Base-by-base conservation (phyloP, 495 filamentous ascomycete genomes). In the Viridothelium virens region DNA sequence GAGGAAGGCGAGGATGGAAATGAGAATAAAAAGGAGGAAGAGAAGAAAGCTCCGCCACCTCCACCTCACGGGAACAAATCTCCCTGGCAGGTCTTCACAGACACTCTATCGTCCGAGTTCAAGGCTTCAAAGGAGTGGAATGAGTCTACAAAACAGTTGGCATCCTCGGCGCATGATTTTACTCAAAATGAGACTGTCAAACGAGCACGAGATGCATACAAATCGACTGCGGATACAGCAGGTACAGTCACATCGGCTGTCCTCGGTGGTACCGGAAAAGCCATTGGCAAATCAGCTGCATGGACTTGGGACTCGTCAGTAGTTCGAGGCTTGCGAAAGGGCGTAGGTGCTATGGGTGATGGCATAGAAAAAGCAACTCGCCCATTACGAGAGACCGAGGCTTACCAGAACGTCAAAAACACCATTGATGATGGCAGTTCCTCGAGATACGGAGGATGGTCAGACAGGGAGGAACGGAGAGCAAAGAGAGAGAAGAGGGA, bases 121-220 rank as follows among this genome's bases (percentile, higher is more conserved):
- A 92, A 96, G 74, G 89, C 92, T 37, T 97, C 94, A 18, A 96
- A 97, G 75, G 94, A 98, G 77, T 98, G 95, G 94, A 94, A 97
- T 72, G 94, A 98, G 71, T 96, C 91, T 53, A 98, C 92, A 18
- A 97, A 97, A 75, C 91, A 92, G 63, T 83, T 98, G 11, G 91
- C 91, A 12, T 88, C 89, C 46, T 89, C 87, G 0, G 92, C 91
- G 34, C 87, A 96, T 70, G 84, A 96, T 67, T 91, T 98, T 73
- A 88, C 86, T n/a, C 94, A 97, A 75, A 97, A 89, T 72, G 91
- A 96, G 74, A 89, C 86, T n/a, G 87, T 98, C 46, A 87, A 89
- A 68, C 86, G 88, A 67, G 94, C 94, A 37, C 86, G 89, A 63
- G 85, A 89, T 67, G 93, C 91, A 25, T 96, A 96, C 74, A 85